Percentiles rank a stretch among this genome's conserved stretches.
These are phyloP conservation scores for Oropetium thomaeum DNA, from an alignment of 176 grass and related monocot species.

Conservation along the genomic window DNA sequence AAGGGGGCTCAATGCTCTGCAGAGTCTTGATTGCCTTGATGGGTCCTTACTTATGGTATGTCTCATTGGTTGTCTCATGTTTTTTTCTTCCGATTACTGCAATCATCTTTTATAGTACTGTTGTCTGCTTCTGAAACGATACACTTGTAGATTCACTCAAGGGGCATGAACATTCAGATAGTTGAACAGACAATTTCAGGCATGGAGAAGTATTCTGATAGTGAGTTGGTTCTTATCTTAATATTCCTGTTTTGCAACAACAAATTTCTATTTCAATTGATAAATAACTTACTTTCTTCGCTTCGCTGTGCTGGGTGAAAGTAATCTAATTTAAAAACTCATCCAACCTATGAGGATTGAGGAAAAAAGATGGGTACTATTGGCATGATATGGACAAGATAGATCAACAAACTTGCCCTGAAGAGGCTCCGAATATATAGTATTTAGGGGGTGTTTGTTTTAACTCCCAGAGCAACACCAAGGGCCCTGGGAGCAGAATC, in stretches of 20 bases:
- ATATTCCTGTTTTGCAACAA: conserved; percentile 11
- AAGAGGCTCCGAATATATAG: too few species aligned
- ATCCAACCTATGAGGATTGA: not conserved
- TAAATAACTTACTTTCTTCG: conserved; percentile 11
- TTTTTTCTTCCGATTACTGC: not conserved
- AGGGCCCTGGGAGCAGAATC: too few species aligned
- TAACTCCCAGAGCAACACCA: too few species aligned
- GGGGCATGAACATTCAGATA: conserved; percentile 58
- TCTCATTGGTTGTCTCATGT: not conserved
- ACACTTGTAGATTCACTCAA: conserved; percentile 70
- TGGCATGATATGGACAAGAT: not conserved
- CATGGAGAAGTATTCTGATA: conserved; percentile 50
- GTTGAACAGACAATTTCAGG: conserved; percentile 76
- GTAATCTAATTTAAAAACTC: not conserved
- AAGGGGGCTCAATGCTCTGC: conserved; percentile 64
- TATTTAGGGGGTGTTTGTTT: too few species aligned
- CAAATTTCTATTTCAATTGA: conserved; percentile 5
- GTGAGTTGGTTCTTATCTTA: conserved; percentile 34
- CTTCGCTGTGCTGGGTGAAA: not conserved
- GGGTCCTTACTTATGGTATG: conserved; percentile 67
- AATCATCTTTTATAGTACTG: conserved; percentile 6
- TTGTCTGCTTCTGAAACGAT: conserved; percentile 14
- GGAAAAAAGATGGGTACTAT: not conserved
- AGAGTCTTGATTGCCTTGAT: conserved; percentile 65
- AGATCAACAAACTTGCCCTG: too few species aligned